Percentiles rank a stretch among this genome's conserved stretches.
Evolutionary conservation across 2,329 filamentous ascomycete genomes (phyloP).

Genomic region (Phialophora tarda): DNA sequence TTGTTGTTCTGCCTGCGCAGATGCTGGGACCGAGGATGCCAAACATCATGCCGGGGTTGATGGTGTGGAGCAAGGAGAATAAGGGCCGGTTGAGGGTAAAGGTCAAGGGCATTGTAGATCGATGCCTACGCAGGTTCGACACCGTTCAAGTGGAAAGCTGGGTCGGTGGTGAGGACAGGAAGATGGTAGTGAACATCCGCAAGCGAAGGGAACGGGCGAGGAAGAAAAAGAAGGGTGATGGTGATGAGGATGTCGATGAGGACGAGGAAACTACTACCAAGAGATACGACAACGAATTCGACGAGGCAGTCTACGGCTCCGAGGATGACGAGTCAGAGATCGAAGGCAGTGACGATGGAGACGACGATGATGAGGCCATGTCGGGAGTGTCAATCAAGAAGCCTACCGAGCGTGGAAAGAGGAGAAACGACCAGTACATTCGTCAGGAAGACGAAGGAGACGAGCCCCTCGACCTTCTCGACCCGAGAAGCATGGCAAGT

Average conservation of each 20-base stretch:
- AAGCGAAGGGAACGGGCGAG: constrained; percentile 92
- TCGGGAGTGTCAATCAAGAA: constrained; percentile 37
- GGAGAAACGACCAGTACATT: constrained; percentile 74
- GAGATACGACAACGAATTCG: constrained; percentile 89
- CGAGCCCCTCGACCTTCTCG: constrained; percentile 91
- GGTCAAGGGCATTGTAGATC: constrained; percentile 96
- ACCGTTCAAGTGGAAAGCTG: constrained; percentile 77
- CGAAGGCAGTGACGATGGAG: constrained; percentile 59
- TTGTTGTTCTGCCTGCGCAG: constrained; percentile 77
- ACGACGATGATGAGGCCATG: constrained; percentile 39
- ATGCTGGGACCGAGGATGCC: constrained; percentile 78
- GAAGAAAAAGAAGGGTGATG: constrained; percentile 79
- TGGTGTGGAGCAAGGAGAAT: constrained; percentile 97
- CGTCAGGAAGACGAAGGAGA: constrained; percentile 79
- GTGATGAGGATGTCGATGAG: constrained; percentile 62
- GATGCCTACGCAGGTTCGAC: constrained; percentile 90
- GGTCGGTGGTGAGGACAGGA: constrained; percentile 74
- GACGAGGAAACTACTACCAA: constrained; percentile 56
- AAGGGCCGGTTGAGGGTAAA: constrained; percentile 96
- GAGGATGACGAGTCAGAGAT: constrained; percentile 57
- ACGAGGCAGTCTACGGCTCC: constrained; percentile 91
- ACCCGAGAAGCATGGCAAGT: constrained; percentile 84
- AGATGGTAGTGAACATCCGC: constrained; percentile 90
- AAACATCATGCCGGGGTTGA: constrained; percentile 82
- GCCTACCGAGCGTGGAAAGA: constrained; percentile 52